Base-by-base conservation (phyloP, 306 rosid species). In the Psophocarpus tetragonolobus region DNA sequence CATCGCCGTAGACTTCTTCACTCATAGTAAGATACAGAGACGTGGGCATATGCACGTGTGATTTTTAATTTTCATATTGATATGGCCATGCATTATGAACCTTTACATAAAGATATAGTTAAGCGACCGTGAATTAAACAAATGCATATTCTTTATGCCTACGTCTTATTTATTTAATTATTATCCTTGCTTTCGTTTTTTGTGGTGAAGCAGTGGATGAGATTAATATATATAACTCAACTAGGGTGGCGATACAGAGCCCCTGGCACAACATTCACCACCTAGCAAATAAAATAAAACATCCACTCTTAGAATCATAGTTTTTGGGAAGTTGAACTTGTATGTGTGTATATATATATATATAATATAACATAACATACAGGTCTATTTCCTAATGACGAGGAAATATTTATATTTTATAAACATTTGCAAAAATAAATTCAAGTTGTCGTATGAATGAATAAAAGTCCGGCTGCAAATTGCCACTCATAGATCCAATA, bases 221-320 rank as follows among this genome's bases (percentile, higher is more conserved):
- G 21, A 62, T 13, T 13, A 3, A 24, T 66, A 27, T 0, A 53
- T 41, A 54, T 38, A 30, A 32, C 23, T 48, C 17, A 76, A 62
- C 38, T 30, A 42, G 29, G 39, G 63, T 68, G 70, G 51, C 50
- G 63, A 69, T 78, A 18, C 77, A 78, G 61, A 44, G 53, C 82
- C 82, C 82, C 82, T 78, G 0, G 32, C 71, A 78, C 71, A 69
- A 78, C 61, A 60, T 30, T 32, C 82, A 44, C 53, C 9, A 11
- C 3, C 48, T 57, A 17, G 3, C 15, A 53, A 67, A 36, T 67
- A 68, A 77, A 53, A 67, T 8, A 74, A 11, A 57, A 11, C 62
- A 26, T 3, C 9, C 23, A 26, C 17, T 41, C 42, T 27, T 41
- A 6, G 45, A 27, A 62, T 45, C 73, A 20, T 64, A 64, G 41